Percentiles rank a stretch among this genome's conserved stretches.
phyloP scores from a whole-genome alignment of 768 basidiomycete genomes.

The Kwoniella europaea region DNA sequence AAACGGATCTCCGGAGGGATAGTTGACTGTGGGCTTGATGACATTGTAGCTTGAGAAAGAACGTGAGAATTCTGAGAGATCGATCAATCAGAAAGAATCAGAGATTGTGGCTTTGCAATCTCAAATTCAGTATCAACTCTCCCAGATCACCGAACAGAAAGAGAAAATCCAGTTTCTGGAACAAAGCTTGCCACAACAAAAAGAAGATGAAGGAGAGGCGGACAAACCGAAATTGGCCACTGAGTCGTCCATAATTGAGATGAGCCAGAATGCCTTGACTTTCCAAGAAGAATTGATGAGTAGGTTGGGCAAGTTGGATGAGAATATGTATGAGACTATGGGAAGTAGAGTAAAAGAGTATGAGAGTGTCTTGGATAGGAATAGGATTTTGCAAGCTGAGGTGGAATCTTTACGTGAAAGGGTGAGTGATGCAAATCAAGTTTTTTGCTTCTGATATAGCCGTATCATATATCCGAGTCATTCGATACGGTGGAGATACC shows the following conservation, averaged over 20 bases:
- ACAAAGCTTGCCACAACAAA: not conserved
- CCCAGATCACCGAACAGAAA: not conserved
- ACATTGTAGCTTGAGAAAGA: conserved; percentile 13
- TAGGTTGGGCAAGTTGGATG: conserved; percentile 12
- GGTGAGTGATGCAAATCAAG: conserved; percentile 1
- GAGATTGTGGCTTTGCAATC: conserved; percentile 12
- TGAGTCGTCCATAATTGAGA: conserved; percentile 7
- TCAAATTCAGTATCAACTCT: conserved; percentile 8
- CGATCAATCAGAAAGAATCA: not conserved
- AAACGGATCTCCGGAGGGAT: too few species aligned
- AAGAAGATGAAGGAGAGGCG: not conserved
- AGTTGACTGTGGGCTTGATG: not conserved
- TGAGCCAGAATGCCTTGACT: conserved; percentile 4
- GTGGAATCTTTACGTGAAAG: conserved; percentile 18
- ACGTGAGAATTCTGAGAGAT: not conserved
- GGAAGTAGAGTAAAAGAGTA: conserved; percentile 28
- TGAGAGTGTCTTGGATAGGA: conserved; percentile 23
- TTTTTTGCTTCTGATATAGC: too few species aligned
- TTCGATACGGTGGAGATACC: not conserved
- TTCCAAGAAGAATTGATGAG: conserved; percentile 20
- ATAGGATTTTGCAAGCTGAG: conserved; percentile 20
- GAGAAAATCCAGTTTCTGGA: conserved; percentile 3
- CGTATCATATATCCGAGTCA: too few species aligned
- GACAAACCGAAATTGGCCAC: conserved; percentile 1
- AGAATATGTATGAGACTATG: conserved; percentile 31